Base-by-base conservation (phyloP, 1,139 yeast species). In the Yamadazyma blattariae region DNA sequence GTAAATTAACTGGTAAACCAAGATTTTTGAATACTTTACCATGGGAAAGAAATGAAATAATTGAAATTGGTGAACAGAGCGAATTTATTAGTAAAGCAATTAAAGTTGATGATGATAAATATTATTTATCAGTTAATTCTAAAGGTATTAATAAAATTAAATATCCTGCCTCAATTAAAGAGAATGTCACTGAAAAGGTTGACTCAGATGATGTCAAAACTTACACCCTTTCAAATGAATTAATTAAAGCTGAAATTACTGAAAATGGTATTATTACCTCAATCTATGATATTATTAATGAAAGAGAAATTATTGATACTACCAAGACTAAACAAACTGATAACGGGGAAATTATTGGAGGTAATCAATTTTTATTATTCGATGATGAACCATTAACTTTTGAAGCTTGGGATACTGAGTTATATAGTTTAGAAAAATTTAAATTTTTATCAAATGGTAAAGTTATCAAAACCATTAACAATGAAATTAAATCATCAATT, bases 381-480 rank as follows among this genome's bases (percentile, higher is more conserved):
- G 92, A 89, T 45, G 97, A 92, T 57, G 86, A 88, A 45, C 97
- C 97, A 10, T 66, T 88, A 51, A 81, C 74, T 39, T 90, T 82
- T 79, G 96, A 90, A 33, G 97, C 97, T 2, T 92, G 98, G 97
- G 97, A 92, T 56, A 90, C 97, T 0, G 98, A 92, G 55, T 71
- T 89, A 41, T 92, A 77, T 56, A 83, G 95, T 0, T 72, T 85
- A 44, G 84, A 82, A 46, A 85, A 82, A 45, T 78, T 74, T 53
- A 66, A 68, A 38, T 78, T 81, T 45, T 51, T 71, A 41, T 45
- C 48, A 7, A 46, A 50, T 65, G 55, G 75, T 59, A 57, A 59
- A 28, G 73, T 81, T 15, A 64, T 71, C 17, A 67, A 85, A 20
- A 63, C 74, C 27, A 71, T 71, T 35, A 61, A 69, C 26, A 80